Base-by-base conservation (phyloP, 306 rosid species). In the Pachyrhizus erosus region DNA sequence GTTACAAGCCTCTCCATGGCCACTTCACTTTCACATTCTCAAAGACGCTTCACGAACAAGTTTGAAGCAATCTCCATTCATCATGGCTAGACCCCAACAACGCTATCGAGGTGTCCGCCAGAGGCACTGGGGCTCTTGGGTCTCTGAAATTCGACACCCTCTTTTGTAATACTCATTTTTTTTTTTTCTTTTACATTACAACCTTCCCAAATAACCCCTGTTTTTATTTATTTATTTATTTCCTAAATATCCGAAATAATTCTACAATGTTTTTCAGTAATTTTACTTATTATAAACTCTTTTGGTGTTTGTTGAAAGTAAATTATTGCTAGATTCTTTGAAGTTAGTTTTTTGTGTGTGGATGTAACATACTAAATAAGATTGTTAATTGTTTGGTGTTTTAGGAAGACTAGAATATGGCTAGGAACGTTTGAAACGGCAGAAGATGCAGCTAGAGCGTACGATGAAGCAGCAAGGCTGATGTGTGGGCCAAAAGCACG, bases 91-190 rank as follows among this genome's bases (percentile, higher is more conserved):
- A 78, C 89, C 91, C 23, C 95, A 89, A 61, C 89, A 89, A 68
- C 89, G 92, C 26, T 91, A 89, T 75, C 85, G 95, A 27, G 95
- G 95, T 37, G 95, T 91, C 15, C 90, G 95, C 24, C 95, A 89
- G 77, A 83, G 92, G 78, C 92, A 91, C 2, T 91, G 94, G 94
- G 94, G 94, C 71, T 91, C 94, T 13, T 91, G 94, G 94, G 94
- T 91, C 84, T 91, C 94, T 39, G 94, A 91, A 80, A 91, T 91
- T 80, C 94, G 94, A 55, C 87, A 84, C 61, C 87, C 87, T 60
- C 81, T 80, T 52, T 58, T 84, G 87, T 84, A 84, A 71, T 84
- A 13, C 84, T n/a, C n/a, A n/a, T n/a, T n/a, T n/a, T n/a, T n/a
- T n/a, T n/a, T n/a, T n/a, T n/a, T n/a, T n/a, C n/a, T n/a, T n/a